Base-by-base conservation (phyloP, 352 stramenopile genomes). In the Globisporangium abappressorium region DNA sequence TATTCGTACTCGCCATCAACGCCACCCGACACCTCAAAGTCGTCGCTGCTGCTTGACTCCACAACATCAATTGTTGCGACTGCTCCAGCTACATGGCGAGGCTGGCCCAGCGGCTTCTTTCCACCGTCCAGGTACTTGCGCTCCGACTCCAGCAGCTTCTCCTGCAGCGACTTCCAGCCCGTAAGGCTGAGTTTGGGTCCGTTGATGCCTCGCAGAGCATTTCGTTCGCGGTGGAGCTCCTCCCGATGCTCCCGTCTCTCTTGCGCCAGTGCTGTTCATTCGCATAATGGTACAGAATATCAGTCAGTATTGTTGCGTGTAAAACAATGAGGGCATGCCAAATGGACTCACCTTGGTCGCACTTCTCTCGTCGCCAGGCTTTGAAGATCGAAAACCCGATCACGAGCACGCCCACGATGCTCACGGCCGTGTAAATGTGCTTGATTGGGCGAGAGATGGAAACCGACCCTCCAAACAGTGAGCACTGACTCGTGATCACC, bases 131-230 rank as follows among this genome's bases (percentile, higher is more conserved):
- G 54, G 36, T 63, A 36, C 26, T 59, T 63, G 22, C 60, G 64
- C 66, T 80, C 74, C 0, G 61, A 66, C 18, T 56, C 36, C 2
- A 71, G 47, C 36, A 90, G 73, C 57, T 80, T 82, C 62, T 87
- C 72, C 5, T 76, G 81, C 56, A 87, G 73, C 24, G 79, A 74
- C 46, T 74, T 82, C 81, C 81, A 90, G 1, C 78, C 79, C 0
- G 68, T 72, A 12, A 90, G 72, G 1, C 58, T 74, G 7, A 90
- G 24, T 22, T 56, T 71, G 33, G 73, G 68, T 1, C 81, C 74
- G 30, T 61, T 69, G 1, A 66, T 65, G 11, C 60, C 51, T 8
- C 53, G 64, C 53, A 69, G 58, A 0, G 68, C 66, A 8, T 57
- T 22, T 38, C 59, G 64, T 20, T 62, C 62, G 5, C 20, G 20